Evolutionary conservation across 2,329 filamentous ascomycete genomes (phyloP).

Genomic region (Fusarium nygamai): DNA sequence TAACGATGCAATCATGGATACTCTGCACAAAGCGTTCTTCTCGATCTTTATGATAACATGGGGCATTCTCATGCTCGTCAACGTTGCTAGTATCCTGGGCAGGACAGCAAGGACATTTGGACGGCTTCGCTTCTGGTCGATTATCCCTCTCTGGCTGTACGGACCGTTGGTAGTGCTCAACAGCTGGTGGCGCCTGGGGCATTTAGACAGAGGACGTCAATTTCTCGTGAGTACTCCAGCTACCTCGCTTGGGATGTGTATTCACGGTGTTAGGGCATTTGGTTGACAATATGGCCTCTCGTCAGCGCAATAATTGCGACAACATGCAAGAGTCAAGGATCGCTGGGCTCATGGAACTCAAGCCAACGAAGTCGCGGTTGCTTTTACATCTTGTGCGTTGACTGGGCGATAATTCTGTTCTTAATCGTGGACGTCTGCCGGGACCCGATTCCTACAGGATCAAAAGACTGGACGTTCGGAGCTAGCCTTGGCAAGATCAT

Average conservation of each 20-base stretch:
- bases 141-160: not conserved
- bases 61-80: not conserved
- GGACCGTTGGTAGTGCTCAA: not conserved
- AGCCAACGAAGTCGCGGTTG: not conserved
- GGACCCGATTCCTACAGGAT: conserved; percentile 4
- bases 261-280: not conserved
- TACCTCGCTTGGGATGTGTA: rapidly evolving
- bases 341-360: not conserved
- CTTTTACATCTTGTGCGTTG: conserved; percentile 16
- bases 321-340: not conserved
- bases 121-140: conserved; percentile 7
- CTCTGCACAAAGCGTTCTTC: conserved; percentile 14
- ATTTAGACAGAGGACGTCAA: not conserved
- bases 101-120: not conserved
- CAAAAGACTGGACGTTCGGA: not conserved
- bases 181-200: not conserved
- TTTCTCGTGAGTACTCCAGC: not conserved
- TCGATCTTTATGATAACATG: conserved; percentile 14
- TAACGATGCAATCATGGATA: not conserved
- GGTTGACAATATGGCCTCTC: conserved; percentile 14
- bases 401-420: not conserved
- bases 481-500: conserved; percentile 11
- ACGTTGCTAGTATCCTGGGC: not conserved
- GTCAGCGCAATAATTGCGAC: not conserved
- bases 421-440: conserved; percentile 10